Evolutionary conservation across 108 stramenopile species (phyloP), one percentile per base, ranked within the genome.

Genomic region (Conticribra guillardii): DNA sequence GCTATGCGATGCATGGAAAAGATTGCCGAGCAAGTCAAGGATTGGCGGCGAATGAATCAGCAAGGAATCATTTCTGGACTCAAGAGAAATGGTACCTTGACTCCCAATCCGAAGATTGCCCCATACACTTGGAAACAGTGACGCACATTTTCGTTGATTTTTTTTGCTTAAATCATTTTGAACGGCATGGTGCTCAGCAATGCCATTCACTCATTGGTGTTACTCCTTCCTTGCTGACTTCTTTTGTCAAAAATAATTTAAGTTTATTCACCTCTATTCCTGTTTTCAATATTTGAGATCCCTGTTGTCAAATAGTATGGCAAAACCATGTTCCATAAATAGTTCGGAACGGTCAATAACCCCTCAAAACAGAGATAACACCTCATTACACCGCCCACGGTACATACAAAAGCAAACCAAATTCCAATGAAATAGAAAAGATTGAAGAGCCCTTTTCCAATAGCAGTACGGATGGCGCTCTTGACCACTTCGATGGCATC

Each of bases 1-100:
- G 85, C 85, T 4, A 32, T 83, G 37, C 59, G 85, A 52, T 64
- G 81, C 24, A 81, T 77, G 51, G 76, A 73, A 32, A 66, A 83
- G 34, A 67, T 76, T 14, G 85, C 82, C 15, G 65, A 82, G 31
- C 76, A 79, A 63, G 85, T 86, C 3, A 22, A 48, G 24, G 28
- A 19, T 21, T 86, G 85, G 85, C 73, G 85, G 29, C 24, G 22
- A 3, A 57, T 52, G 21, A 72, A 76, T 1, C 85, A 86, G 50
- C 48, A 53, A 14, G 85, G 85, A 7, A 71, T 9, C 14, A 67
- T 67, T 2, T 22, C 73, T 32, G 85, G 85, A 2, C 67, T 86
- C 30, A 48, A 52, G 17, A 62, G 76, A 17, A 82, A 82, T 24
- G 82, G 76, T 41, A 54, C 23, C 1, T 29, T 73, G 7, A 80